Conservation (phyloP, 2,329 filamentous ascomycete species). For the Nemania sp. region DNA sequence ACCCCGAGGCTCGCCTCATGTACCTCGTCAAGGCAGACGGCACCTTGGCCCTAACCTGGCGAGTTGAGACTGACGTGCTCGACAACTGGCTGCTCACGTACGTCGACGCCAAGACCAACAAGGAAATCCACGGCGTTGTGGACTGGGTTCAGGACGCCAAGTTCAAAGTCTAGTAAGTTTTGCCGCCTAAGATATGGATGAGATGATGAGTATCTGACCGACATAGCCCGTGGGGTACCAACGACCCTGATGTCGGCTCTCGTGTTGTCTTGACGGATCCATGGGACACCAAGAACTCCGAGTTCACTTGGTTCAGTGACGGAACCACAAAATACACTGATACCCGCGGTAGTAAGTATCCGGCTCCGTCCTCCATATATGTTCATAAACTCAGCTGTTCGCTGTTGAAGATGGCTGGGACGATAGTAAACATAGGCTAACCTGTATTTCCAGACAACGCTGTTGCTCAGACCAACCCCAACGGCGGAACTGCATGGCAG, state of each 20-base stretch:
- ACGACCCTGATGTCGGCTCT: conserved; percentile 56
- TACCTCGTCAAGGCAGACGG: conserved; percentile 57
- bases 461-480: conserved; percentile 58
- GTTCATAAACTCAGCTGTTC: neutral
- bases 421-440: neutral
- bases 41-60: conserved; percentile 56
- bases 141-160: conserved; percentile 62
- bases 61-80: conserved; percentile 61
- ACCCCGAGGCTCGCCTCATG: conserved; percentile 59
- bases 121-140: conserved; percentile 56
- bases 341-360: conserved; percentile 53
- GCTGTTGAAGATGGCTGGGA: neutral
- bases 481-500: conserved; percentile 49
- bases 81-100: conserved; percentile 65
- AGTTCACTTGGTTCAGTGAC: conserved; percentile 58
- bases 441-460: conserved; percentile 51
- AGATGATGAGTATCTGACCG: conserved; percentile 17
- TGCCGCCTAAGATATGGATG: neutral
- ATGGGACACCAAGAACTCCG: conserved; percentile 51
- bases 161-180: conserved; percentile 56
- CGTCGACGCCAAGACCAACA: conserved; percentile 54
- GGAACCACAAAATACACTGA: conserved; percentile 54
- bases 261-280: conserved; percentile 53
- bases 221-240: conserved; percentile 54
- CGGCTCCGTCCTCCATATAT: neutral